These are phyloP conservation scores for Edaphochlamys debaryana DNA, from an alignment of 139 green algal species.

Conservation along the genomic window DNA sequence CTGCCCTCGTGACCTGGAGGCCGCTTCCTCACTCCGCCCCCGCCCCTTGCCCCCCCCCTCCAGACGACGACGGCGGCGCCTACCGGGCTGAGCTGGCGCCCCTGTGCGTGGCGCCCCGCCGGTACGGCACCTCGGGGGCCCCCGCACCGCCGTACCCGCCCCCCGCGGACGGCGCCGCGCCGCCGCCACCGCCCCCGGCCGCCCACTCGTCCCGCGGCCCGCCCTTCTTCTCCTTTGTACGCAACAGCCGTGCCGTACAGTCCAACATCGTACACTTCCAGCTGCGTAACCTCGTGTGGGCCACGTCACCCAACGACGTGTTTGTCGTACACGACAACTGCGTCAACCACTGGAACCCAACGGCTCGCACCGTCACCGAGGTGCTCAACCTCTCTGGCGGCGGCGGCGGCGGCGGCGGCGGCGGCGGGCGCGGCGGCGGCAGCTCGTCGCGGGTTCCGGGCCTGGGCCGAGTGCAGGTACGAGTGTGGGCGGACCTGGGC, in stretches of 20 bases:
- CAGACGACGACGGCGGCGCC: slow-evolving; percentile 22
- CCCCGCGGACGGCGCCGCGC: background rate
- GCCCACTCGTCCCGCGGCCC: background rate
- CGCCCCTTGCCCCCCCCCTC: too few relatives aligned
- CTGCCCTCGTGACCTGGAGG: too few relatives aligned
- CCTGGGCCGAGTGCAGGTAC: slow-evolving; percentile 42
- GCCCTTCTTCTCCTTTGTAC: slow-evolving; percentile 70
- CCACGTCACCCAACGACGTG: slow-evolving; percentile 83
- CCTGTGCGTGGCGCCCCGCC: slow-evolving; percentile 17
- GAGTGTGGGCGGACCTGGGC: background rate
- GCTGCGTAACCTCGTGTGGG: slow-evolving; percentile 93
- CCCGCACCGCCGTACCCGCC: background rate
- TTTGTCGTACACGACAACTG: slow-evolving; percentile 81
- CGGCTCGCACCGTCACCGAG: slow-evolving; percentile 30
- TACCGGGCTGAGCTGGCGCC: slow-evolving; percentile 40
- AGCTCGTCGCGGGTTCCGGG: slow-evolving; percentile 1
- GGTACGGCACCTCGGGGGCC: slow-evolving; percentile 1
- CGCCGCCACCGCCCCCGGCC: background rate
- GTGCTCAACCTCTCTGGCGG: slow-evolving; percentile 60
- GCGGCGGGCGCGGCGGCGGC: background rate
- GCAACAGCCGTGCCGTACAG: slow-evolving; percentile 77
- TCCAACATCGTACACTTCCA: slow-evolving; percentile 92
- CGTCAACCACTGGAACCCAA: slow-evolving; percentile 81
- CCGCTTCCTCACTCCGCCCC: too few relatives aligned
- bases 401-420: background rate